phyloP scores from a whole-genome alignment of 768 basidiomycete species.

The Fomitopsis pulvina region DNA sequence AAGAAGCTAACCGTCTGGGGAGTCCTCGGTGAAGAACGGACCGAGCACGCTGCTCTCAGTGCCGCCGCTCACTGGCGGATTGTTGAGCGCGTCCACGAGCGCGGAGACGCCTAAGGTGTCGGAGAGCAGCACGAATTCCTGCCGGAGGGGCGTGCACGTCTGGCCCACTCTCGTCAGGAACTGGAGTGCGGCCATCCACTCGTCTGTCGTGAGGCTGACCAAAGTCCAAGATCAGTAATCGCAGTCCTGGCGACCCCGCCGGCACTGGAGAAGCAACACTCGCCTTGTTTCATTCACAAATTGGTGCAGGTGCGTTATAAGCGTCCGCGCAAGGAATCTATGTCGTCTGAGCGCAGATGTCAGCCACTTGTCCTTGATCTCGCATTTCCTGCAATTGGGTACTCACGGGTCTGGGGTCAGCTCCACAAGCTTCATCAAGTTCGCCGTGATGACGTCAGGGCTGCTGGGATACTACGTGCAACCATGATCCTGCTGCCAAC shows the following conservation, averaged over 20 bases:
- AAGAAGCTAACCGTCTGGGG: slow-evolving; percentile 50
- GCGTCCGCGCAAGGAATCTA: slow-evolving; percentile 40
- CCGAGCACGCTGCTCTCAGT: slow-evolving; percentile 77
- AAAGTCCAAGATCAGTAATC: not conserved
- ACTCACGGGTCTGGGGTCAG: slow-evolving; percentile 35
- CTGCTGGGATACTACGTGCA: slow-evolving; percentile 37
- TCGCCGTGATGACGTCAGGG: slow-evolving; percentile 44
- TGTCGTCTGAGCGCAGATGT: slow-evolving; percentile 26
- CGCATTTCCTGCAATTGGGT: not conserved
- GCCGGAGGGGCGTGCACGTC: slow-evolving; percentile 54
- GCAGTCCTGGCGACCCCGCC: not conserved
- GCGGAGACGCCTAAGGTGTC: slow-evolving; percentile 75
- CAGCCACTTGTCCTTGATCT: slow-evolving; percentile 9
- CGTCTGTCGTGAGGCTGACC: slow-evolving; percentile 62
- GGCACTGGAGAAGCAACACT: slow-evolving; percentile 9
- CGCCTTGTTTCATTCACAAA: slow-evolving; percentile 67
- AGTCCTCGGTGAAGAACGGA: slow-evolving; percentile 78
- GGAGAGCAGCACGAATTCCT: slow-evolving; percentile 83
- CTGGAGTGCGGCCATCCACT: slow-evolving; percentile 78
- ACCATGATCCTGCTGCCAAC: not conserved
- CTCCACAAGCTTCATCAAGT: slow-evolving; percentile 33
- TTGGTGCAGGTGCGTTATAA: slow-evolving; percentile 66
- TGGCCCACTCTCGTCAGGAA: slow-evolving; percentile 76
- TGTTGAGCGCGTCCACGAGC: slow-evolving; percentile 70
- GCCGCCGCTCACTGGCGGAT: slow-evolving; percentile 51